These are phyloP conservation scores for Cystobasidium slooffiae DNA, from an alignment of 1,284 basidiomycete genomes.

Conservation along the genomic window DNA sequence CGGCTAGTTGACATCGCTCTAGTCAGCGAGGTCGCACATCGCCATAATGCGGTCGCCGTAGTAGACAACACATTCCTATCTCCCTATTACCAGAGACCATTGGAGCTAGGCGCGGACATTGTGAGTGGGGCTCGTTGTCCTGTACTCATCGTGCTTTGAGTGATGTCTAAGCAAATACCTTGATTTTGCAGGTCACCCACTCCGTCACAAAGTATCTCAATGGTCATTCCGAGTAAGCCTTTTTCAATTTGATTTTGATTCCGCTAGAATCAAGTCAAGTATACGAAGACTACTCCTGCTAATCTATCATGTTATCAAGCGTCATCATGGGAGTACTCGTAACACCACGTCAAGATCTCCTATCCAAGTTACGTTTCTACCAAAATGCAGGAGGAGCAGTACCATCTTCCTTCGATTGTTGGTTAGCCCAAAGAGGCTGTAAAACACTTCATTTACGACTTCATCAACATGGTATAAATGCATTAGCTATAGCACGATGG, in stretches of 20 bases:
- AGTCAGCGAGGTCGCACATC: slow-evolving; percentile 68
- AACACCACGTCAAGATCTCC: slow-evolving; percentile 64
- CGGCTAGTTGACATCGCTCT: slow-evolving; percentile 77
- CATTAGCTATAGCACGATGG: slow-evolving; percentile 72
- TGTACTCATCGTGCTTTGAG: too few species aligned
- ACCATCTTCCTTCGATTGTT: slow-evolving; percentile 85
- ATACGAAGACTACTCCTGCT: too few species aligned
- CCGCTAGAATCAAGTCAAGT: background rate
- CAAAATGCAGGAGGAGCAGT: slow-evolving; percentile 70
- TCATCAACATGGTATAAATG: slow-evolving; percentile 83
- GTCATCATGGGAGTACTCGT: slow-evolving; percentile 78
- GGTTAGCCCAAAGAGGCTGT: slow-evolving; percentile 86
- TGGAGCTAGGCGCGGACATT: slow-evolving; percentile 81
- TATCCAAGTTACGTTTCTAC: slow-evolving; percentile 74
- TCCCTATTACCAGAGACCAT: slow-evolving; percentile 86
- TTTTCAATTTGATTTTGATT: background rate
- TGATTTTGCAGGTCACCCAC: slow-evolving; percentile 48
- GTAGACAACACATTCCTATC: slow-evolving; percentile 70
- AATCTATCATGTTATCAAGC: slow-evolving; percentile 28
- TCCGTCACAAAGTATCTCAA: slow-evolving; percentile 81
- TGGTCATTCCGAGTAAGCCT: slow-evolving; percentile 80
- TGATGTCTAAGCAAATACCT: slow-evolving; percentile 58
- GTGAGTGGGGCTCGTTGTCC: slow-evolving; percentile 61
- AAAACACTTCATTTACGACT: slow-evolving; percentile 86
- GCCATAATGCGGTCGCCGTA: slow-evolving; percentile 69